These are phyloP conservation scores for Yamadazyma insecticola DNA, from an alignment of 805 yeast genomes.

Conservation along the genomic window DNA sequence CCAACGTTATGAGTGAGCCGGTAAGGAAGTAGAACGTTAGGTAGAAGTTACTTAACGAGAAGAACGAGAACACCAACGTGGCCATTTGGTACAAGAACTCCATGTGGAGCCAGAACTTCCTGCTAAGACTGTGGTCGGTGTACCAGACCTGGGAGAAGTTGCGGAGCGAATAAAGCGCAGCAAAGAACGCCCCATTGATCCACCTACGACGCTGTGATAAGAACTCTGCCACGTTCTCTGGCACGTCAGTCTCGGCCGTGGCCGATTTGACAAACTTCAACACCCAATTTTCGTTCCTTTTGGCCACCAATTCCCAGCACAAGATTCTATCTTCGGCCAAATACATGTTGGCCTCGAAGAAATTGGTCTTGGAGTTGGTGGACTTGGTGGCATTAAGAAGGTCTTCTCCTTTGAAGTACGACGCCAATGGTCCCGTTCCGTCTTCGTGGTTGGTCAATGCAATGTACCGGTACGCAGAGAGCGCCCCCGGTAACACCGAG, in stretches of 20 bases:
- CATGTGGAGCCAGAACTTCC: conserved; percentile 69
- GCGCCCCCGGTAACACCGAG: conserved; percentile 91
- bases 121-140: conserved; percentile 63
- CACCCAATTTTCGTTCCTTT: conserved; percentile 78
- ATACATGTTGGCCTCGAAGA: conserved; percentile 95
- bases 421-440: conserved; percentile 86
- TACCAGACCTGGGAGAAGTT: conserved; percentile 76
- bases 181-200: conserved; percentile 96
- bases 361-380: conserved; percentile 55
- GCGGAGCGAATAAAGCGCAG: conserved; percentile 80
- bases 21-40: conserved; percentile 90
- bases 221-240: conserved; percentile 80
- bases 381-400: conserved; percentile 24
- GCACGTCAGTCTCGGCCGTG: conserved; percentile 95
- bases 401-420: conserved; percentile 88
- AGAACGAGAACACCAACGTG: conserved; percentile 80
- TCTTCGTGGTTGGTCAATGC: conserved; percentile 82
- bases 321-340: conserved; percentile 94
- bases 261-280: conserved; percentile 89
- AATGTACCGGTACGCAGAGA: conserved; percentile 88
- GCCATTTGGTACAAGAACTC: conserved; percentile 83
- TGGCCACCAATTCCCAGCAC: conserved; percentile 95
- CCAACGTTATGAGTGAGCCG: conserved; percentile 56
- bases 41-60: conserved; percentile 87
- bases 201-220: conserved; percentile 92